phyloP scores from a whole-genome alignment of 2,329 filamentous ascomycete genomes.

The Curvularia verruculosa region DNA sequence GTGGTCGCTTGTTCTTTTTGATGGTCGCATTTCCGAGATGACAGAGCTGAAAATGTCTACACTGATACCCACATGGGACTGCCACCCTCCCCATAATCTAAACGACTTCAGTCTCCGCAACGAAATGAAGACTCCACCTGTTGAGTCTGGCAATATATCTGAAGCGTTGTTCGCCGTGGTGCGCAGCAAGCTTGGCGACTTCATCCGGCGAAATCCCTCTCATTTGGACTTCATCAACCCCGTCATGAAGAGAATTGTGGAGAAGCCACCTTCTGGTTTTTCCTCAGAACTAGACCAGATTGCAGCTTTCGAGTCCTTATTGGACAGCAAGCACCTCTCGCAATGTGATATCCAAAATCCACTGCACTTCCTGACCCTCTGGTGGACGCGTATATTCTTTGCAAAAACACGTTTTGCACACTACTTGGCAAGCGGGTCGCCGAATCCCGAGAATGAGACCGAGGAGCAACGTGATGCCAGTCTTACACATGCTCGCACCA shows the following conservation, averaged over 20 bases:
- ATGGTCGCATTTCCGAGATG: constrained; percentile 59
- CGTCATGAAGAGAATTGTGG: constrained; percentile 49
- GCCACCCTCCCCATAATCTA: constrained; percentile 58
- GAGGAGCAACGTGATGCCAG: constrained; percentile 33
- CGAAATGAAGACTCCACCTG: constrained; percentile 49
- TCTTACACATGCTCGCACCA: constrained; percentile 44
- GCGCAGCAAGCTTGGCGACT: constrained; percentile 55
- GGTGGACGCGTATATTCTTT: constrained; percentile 53
- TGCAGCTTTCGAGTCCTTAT: constrained; percentile 45
- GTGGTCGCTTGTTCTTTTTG: constrained; percentile 66
- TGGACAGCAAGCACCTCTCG: constrained; percentile 49
- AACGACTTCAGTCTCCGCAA: constrained; percentile 57
- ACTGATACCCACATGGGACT: constrained; percentile 57
- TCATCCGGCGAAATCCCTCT: constrained; percentile 48
- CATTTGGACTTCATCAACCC: constrained; percentile 58
- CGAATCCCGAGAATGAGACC: constrained; percentile 18
- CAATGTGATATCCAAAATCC: constrained; percentile 34
- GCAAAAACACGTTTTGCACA: constrained; percentile 60
- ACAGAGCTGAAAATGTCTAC: constrained; percentile 59
- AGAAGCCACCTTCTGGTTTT: constrained; percentile 17
- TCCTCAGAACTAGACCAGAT: constrained; percentile 38
- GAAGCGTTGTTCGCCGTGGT: constrained; percentile 61
- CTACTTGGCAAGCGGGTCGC: constrained; percentile 48
- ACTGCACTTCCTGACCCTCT: constrained; percentile 56
- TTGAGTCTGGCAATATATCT: constrained; percentile 50